A percentile compares a stretch with the other conserved stretches of the same genome.
phyloP scores from a whole-genome alignment of 2,329 filamentous ascomycete genomes.

The Emergomyces orientalis region DNA sequence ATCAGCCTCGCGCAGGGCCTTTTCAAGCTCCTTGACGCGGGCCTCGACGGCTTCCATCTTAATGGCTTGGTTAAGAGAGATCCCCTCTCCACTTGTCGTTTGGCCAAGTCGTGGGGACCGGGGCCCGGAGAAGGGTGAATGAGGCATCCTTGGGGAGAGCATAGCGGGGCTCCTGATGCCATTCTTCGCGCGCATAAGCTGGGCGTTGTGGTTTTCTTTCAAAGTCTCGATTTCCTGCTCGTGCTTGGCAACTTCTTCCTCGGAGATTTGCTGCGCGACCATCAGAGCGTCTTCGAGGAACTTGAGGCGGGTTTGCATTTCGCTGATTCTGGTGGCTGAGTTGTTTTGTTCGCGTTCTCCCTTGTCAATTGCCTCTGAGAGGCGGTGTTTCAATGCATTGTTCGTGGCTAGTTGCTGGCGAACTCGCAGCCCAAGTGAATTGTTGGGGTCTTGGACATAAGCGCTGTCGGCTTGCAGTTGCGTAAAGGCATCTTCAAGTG shows the following conservation, averaged over 20 bases:
- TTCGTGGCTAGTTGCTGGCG: constrained; percentile 73
- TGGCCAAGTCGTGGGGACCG: constrained; percentile 52
- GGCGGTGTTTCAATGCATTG: constrained; percentile 60
- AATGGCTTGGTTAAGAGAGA: constrained; percentile 56
- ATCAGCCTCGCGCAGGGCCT: constrained; percentile 65
- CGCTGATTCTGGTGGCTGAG: constrained; percentile 72
- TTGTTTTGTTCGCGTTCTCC: constrained; percentile 75
- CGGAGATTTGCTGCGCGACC: constrained; percentile 71
- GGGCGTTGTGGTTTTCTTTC: constrained; percentile 65
- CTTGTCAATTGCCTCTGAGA: constrained; percentile 68
- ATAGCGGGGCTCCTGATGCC: constrained; percentile 38
- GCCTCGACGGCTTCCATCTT: constrained; percentile 67
- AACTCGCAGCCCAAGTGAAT: constrained; percentile 65
- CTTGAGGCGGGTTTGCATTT: constrained; percentile 71
- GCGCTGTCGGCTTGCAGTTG: constrained; percentile 61
- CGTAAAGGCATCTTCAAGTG: constrained; percentile 63
- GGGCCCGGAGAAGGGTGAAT: constrained; percentile 53
- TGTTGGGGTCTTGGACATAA: constrained; percentile 43
- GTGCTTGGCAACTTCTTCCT: constrained; percentile 66
- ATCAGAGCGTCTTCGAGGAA: constrained; percentile 75
- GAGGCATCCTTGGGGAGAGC: constrained; percentile 49
- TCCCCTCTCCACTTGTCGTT: constrained; percentile 52
- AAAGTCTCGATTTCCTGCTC: constrained; percentile 74
- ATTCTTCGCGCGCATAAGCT: constrained; percentile 63
- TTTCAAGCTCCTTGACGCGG: constrained; percentile 76